Base-by-base conservation (phyloP, 352 stramenopile genomes). In the Pythium sukuiense region DNA sequence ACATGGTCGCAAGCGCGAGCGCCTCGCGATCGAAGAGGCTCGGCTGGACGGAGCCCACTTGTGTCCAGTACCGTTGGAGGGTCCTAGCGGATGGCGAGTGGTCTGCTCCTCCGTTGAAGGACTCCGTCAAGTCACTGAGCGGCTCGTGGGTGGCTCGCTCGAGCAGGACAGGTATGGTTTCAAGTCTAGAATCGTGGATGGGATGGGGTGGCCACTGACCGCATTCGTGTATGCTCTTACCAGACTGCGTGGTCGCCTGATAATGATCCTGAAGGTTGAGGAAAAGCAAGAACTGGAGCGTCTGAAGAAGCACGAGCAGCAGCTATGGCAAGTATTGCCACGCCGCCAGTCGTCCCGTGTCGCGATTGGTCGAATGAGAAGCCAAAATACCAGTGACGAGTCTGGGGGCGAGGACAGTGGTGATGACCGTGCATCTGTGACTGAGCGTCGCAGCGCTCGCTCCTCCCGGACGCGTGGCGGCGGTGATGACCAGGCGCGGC, bases 331-430 rank as follows among this genome's bases (percentile, higher is more conserved):
- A 59, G 80, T 90, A 30, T 63, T 96, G 33, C 85, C 87, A n/a
- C 79, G 85, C 2, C 78, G 87, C 9, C 82, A 93, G 61, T 96
- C 87, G 27, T 96, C 87, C 33, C 84, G 87, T 9, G 89, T 94
- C 30, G 87, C 87, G 26, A 93, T 93, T 11, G 76, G 76, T 5
- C 85, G 78, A 65, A 92, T 96, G 73, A 90, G 83, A 35, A 76
- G 59, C 18, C 85, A 95, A 55, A 85, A 80, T 41, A 75, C 69
- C 46, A 71, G 75, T 3, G 80, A 73, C 6, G 73, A 83, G 0
- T 93, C 81, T 0, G 84, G 82, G 37, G 80, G 80, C 1, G 79
- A 82, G n/a, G 43, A 26, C 45, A 50, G 49, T 45, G 64, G 18
- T 12, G 54, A 49, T 37, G 35, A 35, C 18, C 27, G 35, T 11